phyloP scores from a whole-genome alignment of 805 yeast genomes.

The Zygoascus biomembranicola region DNA sequence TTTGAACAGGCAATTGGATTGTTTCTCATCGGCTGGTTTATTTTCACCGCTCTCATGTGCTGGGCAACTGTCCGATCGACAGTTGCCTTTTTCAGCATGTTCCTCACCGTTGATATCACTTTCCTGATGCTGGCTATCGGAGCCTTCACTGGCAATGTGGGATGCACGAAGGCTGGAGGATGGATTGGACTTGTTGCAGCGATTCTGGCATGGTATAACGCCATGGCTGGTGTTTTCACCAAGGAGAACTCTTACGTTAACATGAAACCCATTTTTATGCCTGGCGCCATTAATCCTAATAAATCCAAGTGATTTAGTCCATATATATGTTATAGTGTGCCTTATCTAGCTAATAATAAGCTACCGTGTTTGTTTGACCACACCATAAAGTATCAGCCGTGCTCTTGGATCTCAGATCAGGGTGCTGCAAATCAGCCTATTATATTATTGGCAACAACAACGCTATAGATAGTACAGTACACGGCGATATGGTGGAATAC shows the following conservation, averaged over 20 bases:
- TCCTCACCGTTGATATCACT: slow-evolving; percentile 43
- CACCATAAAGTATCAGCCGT: too few relatives aligned
- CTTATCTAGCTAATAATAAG: too few relatives aligned
- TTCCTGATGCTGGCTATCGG: slow-evolving; percentile 51
- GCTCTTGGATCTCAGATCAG: too few relatives aligned
- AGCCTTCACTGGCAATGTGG: slow-evolving; percentile 37
- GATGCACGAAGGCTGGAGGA: slow-evolving; percentile 49
- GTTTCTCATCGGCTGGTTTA: slow-evolving; percentile 51
- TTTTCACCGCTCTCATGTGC: slow-evolving; percentile 47
- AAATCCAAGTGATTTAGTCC: too few relatives aligned
- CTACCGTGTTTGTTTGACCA: too few relatives aligned
- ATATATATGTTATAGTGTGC: too few relatives aligned
- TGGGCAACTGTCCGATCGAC: slow-evolving; percentile 55
- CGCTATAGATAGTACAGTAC: too few relatives aligned
- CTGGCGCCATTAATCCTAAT: slow-evolving; percentile 17
- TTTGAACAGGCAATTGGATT: slow-evolving; percentile 45
- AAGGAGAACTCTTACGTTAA: slow-evolving; percentile 54
- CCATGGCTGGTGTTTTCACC: slow-evolving; percentile 61
- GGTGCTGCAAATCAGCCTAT: too few relatives aligned
- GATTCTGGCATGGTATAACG: slow-evolving; percentile 60
- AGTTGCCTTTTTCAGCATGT: slow-evolving; percentile 49
- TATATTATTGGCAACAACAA: too few relatives aligned
- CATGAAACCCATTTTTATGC: slow-evolving; percentile 45
- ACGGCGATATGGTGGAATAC: too few relatives aligned
- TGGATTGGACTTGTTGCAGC: slow-evolving; percentile 55